A percentile compares a stretch with the other conserved stretches of the same genome.
These are phyloP conservation scores for Olyra latifolia DNA, from an alignment of 176 grass and related monocot species.

Conservation along the genomic window DNA sequence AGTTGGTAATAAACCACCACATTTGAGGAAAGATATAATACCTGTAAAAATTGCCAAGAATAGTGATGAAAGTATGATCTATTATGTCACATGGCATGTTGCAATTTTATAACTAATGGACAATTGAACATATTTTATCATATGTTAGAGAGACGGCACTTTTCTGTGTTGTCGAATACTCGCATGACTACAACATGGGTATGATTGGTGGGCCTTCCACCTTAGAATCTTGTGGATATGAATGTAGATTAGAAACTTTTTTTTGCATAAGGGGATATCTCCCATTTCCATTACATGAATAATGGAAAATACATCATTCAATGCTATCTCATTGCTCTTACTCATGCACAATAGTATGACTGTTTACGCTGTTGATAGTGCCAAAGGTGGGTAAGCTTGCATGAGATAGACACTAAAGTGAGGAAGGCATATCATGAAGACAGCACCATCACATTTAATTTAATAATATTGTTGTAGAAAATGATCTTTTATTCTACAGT, in stretches of 20 bases:
- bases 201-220: not conserved
- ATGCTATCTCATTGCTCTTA: not conserved
- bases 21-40: not conserved
- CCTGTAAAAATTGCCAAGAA: not conserved
- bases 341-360: not conserved
- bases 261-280: no score
- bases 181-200: not conserved
- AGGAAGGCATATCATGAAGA: not conserved
- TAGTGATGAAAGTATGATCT: not conserved
- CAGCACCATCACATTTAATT: not conserved
- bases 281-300: no score
- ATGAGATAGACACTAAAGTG: not conserved
- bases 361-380: not conserved
- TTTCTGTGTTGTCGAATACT: not conserved
- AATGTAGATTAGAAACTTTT: not conserved
- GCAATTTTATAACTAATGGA: not conserved
- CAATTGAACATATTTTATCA: not conserved
- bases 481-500: not conserved
- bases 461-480: not conserved
- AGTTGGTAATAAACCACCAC: not conserved
- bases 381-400: not conserved
- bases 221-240: not conserved
- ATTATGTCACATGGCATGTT: not conserved
- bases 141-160: not conserved
- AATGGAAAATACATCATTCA: no score